Conservation (phyloP, 2,329 filamentous ascomycete genomes). For the Pseudocercospora macadamiae region DNA sequence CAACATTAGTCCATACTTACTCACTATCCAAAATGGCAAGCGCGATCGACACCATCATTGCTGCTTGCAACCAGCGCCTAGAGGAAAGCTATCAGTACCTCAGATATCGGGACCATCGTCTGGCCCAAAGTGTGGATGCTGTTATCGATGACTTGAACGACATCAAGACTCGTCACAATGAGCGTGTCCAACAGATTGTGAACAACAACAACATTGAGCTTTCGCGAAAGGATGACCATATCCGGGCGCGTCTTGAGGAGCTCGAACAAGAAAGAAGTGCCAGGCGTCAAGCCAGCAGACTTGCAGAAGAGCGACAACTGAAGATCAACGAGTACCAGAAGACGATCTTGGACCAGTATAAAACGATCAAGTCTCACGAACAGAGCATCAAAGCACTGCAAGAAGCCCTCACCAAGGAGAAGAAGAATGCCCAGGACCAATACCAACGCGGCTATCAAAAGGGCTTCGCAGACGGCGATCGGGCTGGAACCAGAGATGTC, state of each 20-base stretch:
- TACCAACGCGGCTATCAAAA: background rate
- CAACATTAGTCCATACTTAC: too few relatives aligned
- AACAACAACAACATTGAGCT: background rate
- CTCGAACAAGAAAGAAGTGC: conserved; percentile 3
- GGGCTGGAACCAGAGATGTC: background rate
- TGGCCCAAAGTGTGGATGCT: background rate
- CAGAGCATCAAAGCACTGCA: conserved; percentile 6
- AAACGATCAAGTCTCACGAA: background rate
- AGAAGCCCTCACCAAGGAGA: background rate
- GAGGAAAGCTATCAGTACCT: background rate
- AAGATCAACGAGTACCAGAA: background rate
- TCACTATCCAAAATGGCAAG: background rate
- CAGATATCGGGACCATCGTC: background rate
- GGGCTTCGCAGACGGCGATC: background rate
- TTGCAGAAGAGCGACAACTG: conserved; percentile 1
- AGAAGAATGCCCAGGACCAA: conserved; percentile 2
- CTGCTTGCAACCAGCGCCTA: background rate
- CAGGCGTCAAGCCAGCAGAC: background rate
- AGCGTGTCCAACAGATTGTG: background rate
- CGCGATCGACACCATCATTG: background rate
- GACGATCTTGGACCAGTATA: background rate
- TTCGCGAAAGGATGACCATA: background rate
- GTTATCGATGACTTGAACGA: background rate
- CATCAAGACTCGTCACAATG: background rate
- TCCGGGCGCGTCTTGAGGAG: background rate